Base-by-base conservation (phyloP, 2,329 filamentous ascomycete genomes). In the Stenocarpella maydis region DNA sequence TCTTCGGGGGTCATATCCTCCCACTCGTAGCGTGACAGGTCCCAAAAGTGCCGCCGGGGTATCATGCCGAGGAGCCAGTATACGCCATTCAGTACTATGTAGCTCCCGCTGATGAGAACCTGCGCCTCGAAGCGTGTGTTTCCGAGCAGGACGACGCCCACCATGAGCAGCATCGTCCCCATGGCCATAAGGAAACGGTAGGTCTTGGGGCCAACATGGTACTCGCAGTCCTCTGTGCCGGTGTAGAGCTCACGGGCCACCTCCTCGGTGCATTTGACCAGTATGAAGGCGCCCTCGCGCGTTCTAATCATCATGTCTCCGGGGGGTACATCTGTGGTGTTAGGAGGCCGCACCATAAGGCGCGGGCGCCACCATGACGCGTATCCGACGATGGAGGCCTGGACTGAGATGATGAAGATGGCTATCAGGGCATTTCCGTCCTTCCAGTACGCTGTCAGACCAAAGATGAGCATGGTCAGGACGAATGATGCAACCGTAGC, bases 221-320 rank as follows among this genome's bases (percentile, higher is more conserved):
- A 90, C 34, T 84, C 75, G 76, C 88, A 90, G 73, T 87, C 84
- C 72, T 90, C 88, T 0, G 86, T 89, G 19, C 87, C 87, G 0
- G 83, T 84, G 77, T 90, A 90, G 0, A 91, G 81, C 75, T 90
- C 88, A n/a, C 88, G 82, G 1, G 87, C 86, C 2, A 90, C 85
- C 39, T 88, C 84, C 75, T 90, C 88, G 6, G 83, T 82, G 74
- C 88, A 90, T 54, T 81, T 80, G 19, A 91, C 79, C 8, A 89
- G 78, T 2, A 91, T 76, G 72, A 90, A 89, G 1, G 86, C 87
- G 1, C 88, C 88, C 72, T 87, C 85, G 7, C 87, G 84, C 1
- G 88, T 90, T 34, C 85, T 83, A 67, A 90, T 89, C 34, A 90
- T 83, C n/a, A 91, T 83, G 71, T 90, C 88, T 1, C 87, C 88